Base-by-base conservation (phyloP, 1,284 basidiomycete genomes). In the Cryptococcus depauperatus region DNA sequence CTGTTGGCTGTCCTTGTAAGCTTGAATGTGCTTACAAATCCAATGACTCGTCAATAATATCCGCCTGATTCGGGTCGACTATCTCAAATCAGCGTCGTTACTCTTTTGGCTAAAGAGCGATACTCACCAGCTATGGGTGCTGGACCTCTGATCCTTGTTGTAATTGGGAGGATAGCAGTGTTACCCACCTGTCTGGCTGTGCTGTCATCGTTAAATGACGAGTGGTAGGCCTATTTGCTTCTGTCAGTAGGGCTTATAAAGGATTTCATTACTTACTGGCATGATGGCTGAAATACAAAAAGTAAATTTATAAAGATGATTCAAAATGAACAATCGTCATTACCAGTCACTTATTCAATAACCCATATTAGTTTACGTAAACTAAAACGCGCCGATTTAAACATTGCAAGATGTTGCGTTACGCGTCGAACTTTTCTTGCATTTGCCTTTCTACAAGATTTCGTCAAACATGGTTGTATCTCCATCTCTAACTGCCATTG, bases 21-120 rank as follows among this genome's bases (percentile, higher is more conserved):
- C n/a, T 4, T 26, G 18, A 3, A 11, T 18, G 29, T 5, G 54
- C 66, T 19, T 50, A 68, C 60, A 98, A 82, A 73, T 96, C 89
- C 44, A 99, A 77, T 3, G 90, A 83, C 74, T 99, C 95, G 71
- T 97, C 92, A 56, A 98, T 80, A 59, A 98, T 91, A 70, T 99
- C 95, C 33, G 81, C 78, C 52, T 82, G 75, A 10, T 79, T 78
- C 0, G 82, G 76, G 68, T 93, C 87, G 56, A 85, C 88, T 75
- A 51, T 7, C 50, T 25, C 11, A 34, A 19, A 38, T 44, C 25
- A 32, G 45, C 28, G 28, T 35, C 21, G 34, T 27, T 21, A 21
- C 34, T 14, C 42, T 22, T n/a, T n/a, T n/a, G n/a, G n/a, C n/a
- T 28, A 29, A 5, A 28, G 22, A 18, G 16, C 11, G 19, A 50